These are phyloP conservation scores for Backusella australiensis DNA, from an alignment of 192 early-diverging fungal species.

Conservation along the genomic window DNA sequence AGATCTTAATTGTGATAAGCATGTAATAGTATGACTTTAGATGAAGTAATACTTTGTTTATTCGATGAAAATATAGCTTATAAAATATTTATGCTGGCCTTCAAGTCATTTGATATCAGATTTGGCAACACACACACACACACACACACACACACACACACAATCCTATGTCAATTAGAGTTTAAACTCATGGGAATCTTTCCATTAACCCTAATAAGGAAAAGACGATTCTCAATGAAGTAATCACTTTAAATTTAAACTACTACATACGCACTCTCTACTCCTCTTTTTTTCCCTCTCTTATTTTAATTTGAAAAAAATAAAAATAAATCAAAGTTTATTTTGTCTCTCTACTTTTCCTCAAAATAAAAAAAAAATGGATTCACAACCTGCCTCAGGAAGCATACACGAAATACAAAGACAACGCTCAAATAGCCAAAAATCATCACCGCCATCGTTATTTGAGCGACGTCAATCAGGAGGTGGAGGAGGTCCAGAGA, in stretches of 20 bases:
- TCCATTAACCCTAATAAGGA: background rate
- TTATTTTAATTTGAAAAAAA: background rate
- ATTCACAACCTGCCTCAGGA: conserved; percentile 1
- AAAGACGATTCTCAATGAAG: background rate
- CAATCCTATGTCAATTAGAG: background rate
- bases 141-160: background rate
- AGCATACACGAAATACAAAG: background rate
- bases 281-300: background rate
- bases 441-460: background rate
- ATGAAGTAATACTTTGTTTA: no score
- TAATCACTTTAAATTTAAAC: background rate
- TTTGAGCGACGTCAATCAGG: background rate
- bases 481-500: background rate
- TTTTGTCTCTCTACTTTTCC: background rate
- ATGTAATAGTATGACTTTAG: no score
- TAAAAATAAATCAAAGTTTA: background rate
- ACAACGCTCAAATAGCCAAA: background rate
- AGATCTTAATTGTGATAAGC: no score
- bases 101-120: conserved; percentile 1
- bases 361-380: background rate
- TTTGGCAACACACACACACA: background rate
- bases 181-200: background rate
- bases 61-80: no score
- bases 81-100: background rate
- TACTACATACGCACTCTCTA: background rate